Evolutionary conservation across 345 rosid species (phyloP), one percentile per base, ranked within the genome.

Genomic region (Carallia pectinifolia): DNA sequence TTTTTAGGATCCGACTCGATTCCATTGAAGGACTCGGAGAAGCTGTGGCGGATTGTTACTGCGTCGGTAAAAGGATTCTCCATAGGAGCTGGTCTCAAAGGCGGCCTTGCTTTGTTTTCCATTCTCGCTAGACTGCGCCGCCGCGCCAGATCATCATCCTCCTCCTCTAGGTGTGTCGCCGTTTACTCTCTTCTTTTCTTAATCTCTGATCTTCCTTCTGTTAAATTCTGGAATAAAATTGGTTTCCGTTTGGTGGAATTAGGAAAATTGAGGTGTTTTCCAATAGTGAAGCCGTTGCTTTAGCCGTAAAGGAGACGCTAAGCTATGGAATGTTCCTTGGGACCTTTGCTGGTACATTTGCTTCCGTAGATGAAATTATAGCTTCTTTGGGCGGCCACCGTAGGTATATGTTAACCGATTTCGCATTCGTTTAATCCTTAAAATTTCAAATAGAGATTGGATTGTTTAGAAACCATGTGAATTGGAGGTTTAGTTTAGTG

Each of bases 11-110:
- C 79, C 16, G 78, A 78, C 74, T 65, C 64, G 52, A 30, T 65
- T 61, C 76, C 79, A 10, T 73, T 82, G 29, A 71, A 63, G 37
- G 88, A 89, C n/a, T 81, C 88, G 5, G 95, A 91, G 60, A 91
- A 85, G 83, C 75, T 94, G 31, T 67, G 84, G 37, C 86, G 98
- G 80, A 75, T 88, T 33, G 23, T 90, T 31, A 75, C 81, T 9
- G 96, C 98, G 64, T 84, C 91, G 2, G 80, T 58, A 10, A 94
- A 86, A 83, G 96, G 96, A 54, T 94, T 91, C 86, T 84, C 97
- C 33, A 88, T 94, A 44, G 98, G 98, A 64, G 91, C 97, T 18
- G 98, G 98, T 38, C 81, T 94, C 53, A 91, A 91, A 87, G 98
- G 98, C 23, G 98, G 98, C 69, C 79, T 94, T 23, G 88, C 91